Evolutionary conservation across 169 alveolate genomes (phyloP), one percentile per base, ranked within the genome.

Genomic region (Cryptosporidium parvum): DNA sequence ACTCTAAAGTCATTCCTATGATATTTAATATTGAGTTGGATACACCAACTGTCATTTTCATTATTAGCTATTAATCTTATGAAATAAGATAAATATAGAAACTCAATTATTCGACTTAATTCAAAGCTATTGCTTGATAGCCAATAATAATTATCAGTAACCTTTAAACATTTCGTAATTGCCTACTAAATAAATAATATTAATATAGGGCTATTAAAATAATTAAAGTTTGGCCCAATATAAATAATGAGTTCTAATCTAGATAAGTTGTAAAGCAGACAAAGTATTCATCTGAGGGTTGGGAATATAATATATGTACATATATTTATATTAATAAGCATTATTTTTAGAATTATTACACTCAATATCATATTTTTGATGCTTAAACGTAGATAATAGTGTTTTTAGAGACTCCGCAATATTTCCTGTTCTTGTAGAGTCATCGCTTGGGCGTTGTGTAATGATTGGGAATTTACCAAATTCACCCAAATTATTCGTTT

Each of bases 331-430:
- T 16, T 56, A 56, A 8, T 4, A 12, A 56, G 67, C 67, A 23
- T n/a, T 56, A 56, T n/a, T 7, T 5, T n/a, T 35, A 31, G 72
- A 18, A 65, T 35, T 33, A 37, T n/a, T 3, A 37, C 33, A 14
- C 51, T n/a, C 44, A 65, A 16, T 65, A 31, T 35, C 72, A 65
- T 12, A 5, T 14, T 33, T 33, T 31, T 70, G 69, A 29, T 7
- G 56, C 48, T 72, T 45, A 23, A 72, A 53, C n/a, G 85, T 52
- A 10, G 85, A 72, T 52, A 72, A 72, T 16, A 72, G 70, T 72
- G 70, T 51, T 44, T 72, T 72, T 48, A 72, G 70, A 18, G 85
- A 72, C 69, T 45, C 85, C n/a, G 70, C 85, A 51, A 72, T 31
- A 53, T 72, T 72, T 14, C 70, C 85, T 33, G 70, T 72, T 72